A percentile compares a stretch with the other conserved stretches of the same genome.
Conservation (phyloP, 257 asterid species). For the Verbena officinalis region DNA sequence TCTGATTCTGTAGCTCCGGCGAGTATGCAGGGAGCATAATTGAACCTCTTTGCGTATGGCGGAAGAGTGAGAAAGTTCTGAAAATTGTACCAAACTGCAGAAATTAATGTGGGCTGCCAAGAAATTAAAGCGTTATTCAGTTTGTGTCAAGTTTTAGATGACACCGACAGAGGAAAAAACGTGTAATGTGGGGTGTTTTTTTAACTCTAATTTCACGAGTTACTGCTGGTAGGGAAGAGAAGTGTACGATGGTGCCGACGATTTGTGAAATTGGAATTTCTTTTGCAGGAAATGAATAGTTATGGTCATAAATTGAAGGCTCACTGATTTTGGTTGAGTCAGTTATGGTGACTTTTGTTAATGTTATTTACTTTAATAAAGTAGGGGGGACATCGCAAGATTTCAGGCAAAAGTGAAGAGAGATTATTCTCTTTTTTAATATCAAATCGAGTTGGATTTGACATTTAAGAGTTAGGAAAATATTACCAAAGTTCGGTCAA, state of each 20-base stretch:
- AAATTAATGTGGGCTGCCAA: no score
- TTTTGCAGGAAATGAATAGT: neutral
- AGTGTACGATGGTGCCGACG: constrained; percentile 22
- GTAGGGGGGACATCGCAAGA: neutral
- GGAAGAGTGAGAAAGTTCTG: neutral
- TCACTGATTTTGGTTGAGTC: neutral
- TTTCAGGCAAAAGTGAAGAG: constrained; percentile 14
- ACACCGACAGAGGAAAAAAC: constrained; percentile 19
- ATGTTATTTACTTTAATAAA: neutral
- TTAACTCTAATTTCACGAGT: neutral
- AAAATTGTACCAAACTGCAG: neutral
- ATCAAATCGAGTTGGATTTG: no score
- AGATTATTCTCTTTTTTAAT: neutral
- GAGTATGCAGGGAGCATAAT: constrained; percentile 29
- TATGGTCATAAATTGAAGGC: neutral
- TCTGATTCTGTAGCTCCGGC: constrained; percentile 31
- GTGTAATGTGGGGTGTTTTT: constrained; percentile 15
- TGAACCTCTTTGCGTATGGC: neutral
- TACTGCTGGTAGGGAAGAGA: constrained; percentile 1
- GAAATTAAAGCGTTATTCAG: neutral
- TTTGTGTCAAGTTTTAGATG: neutral
- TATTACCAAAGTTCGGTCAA: no score
- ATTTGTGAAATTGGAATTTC: neutral
- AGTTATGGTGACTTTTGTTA: neutral
- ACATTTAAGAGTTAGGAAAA: no score